A percentile compares a stretch with the other conserved stretches of the same genome.
phyloP scores from a whole-genome alignment of 805 yeast species.

The Metschnikowia lachancei region DNA sequence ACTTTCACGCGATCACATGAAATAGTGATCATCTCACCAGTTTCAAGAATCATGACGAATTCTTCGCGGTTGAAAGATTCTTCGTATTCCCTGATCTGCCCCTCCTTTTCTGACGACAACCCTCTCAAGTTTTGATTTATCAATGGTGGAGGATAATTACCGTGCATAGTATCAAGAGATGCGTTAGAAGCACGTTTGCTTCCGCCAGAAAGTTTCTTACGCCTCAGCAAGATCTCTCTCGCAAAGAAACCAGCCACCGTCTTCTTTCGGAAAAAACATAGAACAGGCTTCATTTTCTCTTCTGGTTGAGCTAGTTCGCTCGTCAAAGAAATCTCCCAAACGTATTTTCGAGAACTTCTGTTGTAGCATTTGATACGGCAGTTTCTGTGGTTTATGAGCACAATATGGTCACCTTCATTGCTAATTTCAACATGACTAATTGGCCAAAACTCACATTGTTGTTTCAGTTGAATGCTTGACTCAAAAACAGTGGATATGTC shows the following conservation, averaged over 20 bases:
- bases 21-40: slow-evolving; percentile 50
- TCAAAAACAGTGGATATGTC: slow-evolving; percentile 42
- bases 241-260: slow-evolving; percentile 48
- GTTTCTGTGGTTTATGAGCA: slow-evolving; percentile 49
- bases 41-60: slow-evolving; percentile 50
- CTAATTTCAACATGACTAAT: slow-evolving; percentile 56
- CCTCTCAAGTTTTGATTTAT: neutral
- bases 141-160: slow-evolving; percentile 35
- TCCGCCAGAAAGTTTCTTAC: slow-evolving; percentile 29
- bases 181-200: slow-evolving; percentile 29
- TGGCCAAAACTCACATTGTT: slow-evolving; percentile 53
- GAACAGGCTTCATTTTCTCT: slow-evolving; percentile 42
- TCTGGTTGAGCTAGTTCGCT: slow-evolving; percentile 27
- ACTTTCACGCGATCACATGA: slow-evolving; percentile 49
- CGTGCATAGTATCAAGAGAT: slow-evolving; percentile 27
- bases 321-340: slow-evolving; percentile 51
- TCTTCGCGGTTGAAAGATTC: slow-evolving; percentile 38
- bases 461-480: slow-evolving; percentile 21
- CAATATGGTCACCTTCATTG: slow-evolving; percentile 56
- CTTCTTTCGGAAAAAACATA: slow-evolving; percentile 57
- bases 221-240: slow-evolving; percentile 28
- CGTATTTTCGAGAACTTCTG: slow-evolving; percentile 50
- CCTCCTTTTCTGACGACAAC: neutral
- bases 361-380: slow-evolving; percentile 62
- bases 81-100: slow-evolving; percentile 11